phyloP scores from a whole-genome alignment of 2,329 filamentous ascomycete genomes.

The Apiospora arundinis region DNA sequence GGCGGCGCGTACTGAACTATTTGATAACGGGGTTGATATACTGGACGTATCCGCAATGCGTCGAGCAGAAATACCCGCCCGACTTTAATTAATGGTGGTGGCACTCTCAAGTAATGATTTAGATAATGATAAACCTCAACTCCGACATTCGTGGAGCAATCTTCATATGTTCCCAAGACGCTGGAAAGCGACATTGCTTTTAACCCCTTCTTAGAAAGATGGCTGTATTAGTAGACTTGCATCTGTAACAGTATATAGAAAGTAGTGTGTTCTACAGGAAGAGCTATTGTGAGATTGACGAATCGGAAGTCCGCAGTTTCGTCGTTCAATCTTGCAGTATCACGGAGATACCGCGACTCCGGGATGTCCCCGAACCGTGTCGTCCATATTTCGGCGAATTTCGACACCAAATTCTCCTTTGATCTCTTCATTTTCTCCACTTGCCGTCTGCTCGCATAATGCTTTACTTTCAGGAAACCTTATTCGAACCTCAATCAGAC shows the following conservation, averaged over 20 bases:
- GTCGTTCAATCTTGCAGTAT: neutral
- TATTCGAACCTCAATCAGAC: neutral
- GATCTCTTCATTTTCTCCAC: neutral
- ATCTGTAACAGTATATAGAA: neutral
- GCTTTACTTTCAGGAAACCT: neutral
- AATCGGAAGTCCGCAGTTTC: neutral
- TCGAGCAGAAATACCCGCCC: constrained; percentile 46
- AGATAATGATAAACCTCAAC: constrained; percentile 1
- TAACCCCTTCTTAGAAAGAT: too few relatives aligned
- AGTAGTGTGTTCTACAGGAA: neutral
- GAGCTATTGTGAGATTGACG: neutral
- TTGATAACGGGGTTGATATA: constrained; percentile 43
- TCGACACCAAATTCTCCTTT: neutral
- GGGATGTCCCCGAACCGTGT: neutral
- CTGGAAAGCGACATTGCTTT: neutral
- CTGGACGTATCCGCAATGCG: constrained; percentile 49
- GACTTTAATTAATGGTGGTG: constrained; percentile 27
- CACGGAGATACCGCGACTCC: neutral
- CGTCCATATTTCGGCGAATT: neutral
- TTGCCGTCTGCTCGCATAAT: neutral
- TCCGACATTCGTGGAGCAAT: neutral
- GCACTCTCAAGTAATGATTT: neutral
- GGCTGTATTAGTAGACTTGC: neutral
- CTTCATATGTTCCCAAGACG: neutral
- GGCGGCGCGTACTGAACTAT: constrained; percentile 36